Conservation (phyloP, 208 protist genomes). For the Angomonas ambiguus region DNA sequence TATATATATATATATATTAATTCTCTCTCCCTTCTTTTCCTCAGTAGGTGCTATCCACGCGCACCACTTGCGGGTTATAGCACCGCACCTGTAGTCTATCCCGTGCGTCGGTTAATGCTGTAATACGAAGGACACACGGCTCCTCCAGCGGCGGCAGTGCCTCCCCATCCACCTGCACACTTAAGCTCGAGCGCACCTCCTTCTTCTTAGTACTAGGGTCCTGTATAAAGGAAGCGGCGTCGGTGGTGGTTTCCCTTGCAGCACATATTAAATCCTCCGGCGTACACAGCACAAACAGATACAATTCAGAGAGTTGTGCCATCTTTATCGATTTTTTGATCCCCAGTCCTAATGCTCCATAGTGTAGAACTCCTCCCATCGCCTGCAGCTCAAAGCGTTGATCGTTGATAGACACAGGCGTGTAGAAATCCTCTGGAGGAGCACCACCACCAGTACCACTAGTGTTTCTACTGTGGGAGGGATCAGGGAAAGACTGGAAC, state of each 20-base stretch:
- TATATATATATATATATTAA: background rate
- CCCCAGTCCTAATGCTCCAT: slow-evolving; percentile 47
- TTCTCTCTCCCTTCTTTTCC: background rate
- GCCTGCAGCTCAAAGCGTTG: slow-evolving; percentile 71
- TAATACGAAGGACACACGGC: slow-evolving; percentile 57
- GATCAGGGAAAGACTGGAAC: too few relatives aligned
- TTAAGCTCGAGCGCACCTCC: slow-evolving; percentile 31
- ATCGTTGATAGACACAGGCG: slow-evolving; percentile 67
- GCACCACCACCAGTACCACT: background rate
- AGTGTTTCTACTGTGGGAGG: background rate
- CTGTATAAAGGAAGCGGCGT: slow-evolving; percentile 22
- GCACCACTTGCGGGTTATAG: slow-evolving; percentile 48
- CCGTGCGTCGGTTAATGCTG: slow-evolving; percentile 15
- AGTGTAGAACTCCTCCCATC: slow-evolving; percentile 67
- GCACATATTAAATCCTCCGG: slow-evolving; percentile 42
- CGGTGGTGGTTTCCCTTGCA: slow-evolving; percentile 20
- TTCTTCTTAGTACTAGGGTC: slow-evolving; percentile 6
- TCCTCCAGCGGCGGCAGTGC: slow-evolving; percentile 43
- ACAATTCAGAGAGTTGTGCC: slow-evolving; percentile 59
- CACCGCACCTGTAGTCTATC: slow-evolving; percentile 53
- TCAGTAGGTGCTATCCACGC: background rate
- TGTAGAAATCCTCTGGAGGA: background rate
- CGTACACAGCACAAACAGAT: slow-evolving; percentile 70
- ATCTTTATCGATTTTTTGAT: slow-evolving; percentile 49
- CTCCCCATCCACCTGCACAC: slow-evolving; percentile 79